Evolutionary conservation across 768 basidiomycete species (phyloP).

Genomic region (Lepiota subincarnata): DNA sequence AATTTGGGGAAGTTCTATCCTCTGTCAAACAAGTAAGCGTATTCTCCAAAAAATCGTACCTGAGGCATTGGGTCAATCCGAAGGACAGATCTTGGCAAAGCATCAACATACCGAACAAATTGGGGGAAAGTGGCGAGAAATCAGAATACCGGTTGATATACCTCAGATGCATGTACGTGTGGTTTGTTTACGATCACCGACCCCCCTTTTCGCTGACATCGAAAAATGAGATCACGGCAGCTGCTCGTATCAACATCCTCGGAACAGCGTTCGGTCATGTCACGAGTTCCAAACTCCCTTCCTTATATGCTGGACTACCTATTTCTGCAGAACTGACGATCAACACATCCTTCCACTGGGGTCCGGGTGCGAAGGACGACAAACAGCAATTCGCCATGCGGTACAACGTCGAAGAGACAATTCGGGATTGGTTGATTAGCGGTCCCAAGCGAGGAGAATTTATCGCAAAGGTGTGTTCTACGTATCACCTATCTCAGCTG

Average conservation of each 20-base stretch:
- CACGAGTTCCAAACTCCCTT: constrained; percentile 22
- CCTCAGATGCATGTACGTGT: constrained; percentile 71
- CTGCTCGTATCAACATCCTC: constrained; percentile 47
- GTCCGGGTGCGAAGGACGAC: constrained; percentile 38
- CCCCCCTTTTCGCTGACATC: constrained; percentile 11
- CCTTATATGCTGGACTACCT: constrained; percentile 84
- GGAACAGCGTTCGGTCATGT: constrained; percentile 39
- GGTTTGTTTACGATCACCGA: constrained; percentile 7
- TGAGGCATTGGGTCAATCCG: neutral
- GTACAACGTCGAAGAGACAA: constrained; percentile 79
- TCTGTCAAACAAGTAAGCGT: constrained; percentile 28
- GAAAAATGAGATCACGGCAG: constrained; percentile 56
- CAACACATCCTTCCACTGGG: constrained; percentile 77
- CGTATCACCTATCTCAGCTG: neutral
- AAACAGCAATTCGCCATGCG: constrained; percentile 51
- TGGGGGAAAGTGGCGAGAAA: constrained; percentile 61
- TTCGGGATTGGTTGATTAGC: constrained; percentile 85
- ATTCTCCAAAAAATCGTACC: neutral
- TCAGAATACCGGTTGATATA: constrained; percentile 82
- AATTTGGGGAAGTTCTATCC: constrained; percentile 25
- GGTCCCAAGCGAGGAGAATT: constrained; percentile 87
- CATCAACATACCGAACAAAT: constrained; percentile 37
- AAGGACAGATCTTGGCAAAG: constrained; percentile 36
- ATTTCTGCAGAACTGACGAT: constrained; percentile 67
- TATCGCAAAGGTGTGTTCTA: constrained; percentile 54